Base-by-base conservation (phyloP, 164 flowering plant genomes). In the Cinnamomum chago region DNA sequence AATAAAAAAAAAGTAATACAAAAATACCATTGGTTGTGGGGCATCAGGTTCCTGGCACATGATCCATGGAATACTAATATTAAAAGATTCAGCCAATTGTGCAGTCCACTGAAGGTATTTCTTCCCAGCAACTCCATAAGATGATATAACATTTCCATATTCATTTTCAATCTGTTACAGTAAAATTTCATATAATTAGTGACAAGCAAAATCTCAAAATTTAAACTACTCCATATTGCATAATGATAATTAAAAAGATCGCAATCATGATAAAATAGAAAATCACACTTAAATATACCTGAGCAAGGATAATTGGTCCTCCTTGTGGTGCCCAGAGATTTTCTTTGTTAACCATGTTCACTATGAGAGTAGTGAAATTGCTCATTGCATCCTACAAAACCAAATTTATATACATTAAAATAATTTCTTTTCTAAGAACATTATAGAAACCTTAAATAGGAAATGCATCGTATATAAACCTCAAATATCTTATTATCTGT, bases 41-140 rank as follows among this genome's bases (percentile, higher is more conserved):
- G 88, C 88, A 77, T 86, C 82, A 2, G 15, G 12, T 60, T 86
- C 82, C 69, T 88, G 86, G 67, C 89, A 86, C 88, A 86, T 86
- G 35, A 88, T 68, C 90, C 91, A 88, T 18, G 89, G 89, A 9
- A 83, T 84, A n/a, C 78, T 83, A 51, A 76, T 50, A 14, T 81
- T 65, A 12, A 58, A 70, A n/a, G 79, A 58, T 10, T 58, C 55
- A 5, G 89, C 90, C 86, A 88, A 73, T 1, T 81, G 28, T 1
- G 88, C 88, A 27, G 80, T 76, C 91, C 89, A 88, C 0, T 85
- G 24, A 0, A 82, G 22, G 62, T 86, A 86, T 9, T 1, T 22
- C 40, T 81, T 78, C 24, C 85, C 87, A 3, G 72, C 82, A 2
- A 50, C 74, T 17, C 85, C 87, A 77, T 84, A 84, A 0, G 67